Percentiles rank a stretch among this genome's conserved stretches.
phyloP scores from a whole-genome alignment of 352 stramenopile species.

The Pythium coloratum region DNA sequence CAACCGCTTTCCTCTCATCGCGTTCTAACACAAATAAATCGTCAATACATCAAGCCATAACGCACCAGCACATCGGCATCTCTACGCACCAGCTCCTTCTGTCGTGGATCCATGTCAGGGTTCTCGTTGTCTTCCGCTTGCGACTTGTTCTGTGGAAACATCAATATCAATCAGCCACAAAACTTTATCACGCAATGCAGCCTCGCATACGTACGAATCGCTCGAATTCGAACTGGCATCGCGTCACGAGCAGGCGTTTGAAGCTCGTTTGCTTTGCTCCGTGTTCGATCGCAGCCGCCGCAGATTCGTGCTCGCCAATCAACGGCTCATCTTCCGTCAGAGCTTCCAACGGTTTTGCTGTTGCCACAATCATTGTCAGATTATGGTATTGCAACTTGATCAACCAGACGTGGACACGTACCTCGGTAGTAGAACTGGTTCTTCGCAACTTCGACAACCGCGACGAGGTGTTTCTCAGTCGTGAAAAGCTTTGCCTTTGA shows the following conservation, averaged over 20 bases:
- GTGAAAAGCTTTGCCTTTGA: slow-evolving; percentile 39
- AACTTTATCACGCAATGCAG: neutral
- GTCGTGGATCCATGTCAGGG: slow-evolving; percentile 40
- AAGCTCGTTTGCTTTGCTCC: slow-evolving; percentile 59
- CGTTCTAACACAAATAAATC: slow-evolving; percentile 28
- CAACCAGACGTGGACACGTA: slow-evolving; percentile 20
- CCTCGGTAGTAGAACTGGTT: slow-evolving; percentile 64
- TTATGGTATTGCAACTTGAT: neutral
- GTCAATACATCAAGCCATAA: neutral
- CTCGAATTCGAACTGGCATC: slow-evolving; percentile 83
- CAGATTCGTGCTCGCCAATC: slow-evolving; percentile 58
- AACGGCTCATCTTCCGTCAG: slow-evolving; percentile 66
- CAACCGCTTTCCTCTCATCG: slow-evolving; percentile 61
- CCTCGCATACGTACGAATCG: slow-evolving; percentile 42
- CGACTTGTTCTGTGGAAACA: slow-evolving; percentile 40
- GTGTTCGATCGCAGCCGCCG: slow-evolving; percentile 41
- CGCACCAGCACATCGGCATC: neutral
- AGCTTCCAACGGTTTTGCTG: slow-evolving; percentile 52
- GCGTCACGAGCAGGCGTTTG: slow-evolving; percentile 70
- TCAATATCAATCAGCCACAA: neutral
- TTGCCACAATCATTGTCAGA: slow-evolving; percentile 2
- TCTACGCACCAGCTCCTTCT: slow-evolving; percentile 56
- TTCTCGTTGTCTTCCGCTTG: slow-evolving; percentile 36
- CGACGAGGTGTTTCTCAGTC: slow-evolving; percentile 40
- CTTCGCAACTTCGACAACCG: slow-evolving; percentile 44